Conservation (phyloP, 176 grass and related monocot genomes). For the Oryza rufipogon region DNA sequence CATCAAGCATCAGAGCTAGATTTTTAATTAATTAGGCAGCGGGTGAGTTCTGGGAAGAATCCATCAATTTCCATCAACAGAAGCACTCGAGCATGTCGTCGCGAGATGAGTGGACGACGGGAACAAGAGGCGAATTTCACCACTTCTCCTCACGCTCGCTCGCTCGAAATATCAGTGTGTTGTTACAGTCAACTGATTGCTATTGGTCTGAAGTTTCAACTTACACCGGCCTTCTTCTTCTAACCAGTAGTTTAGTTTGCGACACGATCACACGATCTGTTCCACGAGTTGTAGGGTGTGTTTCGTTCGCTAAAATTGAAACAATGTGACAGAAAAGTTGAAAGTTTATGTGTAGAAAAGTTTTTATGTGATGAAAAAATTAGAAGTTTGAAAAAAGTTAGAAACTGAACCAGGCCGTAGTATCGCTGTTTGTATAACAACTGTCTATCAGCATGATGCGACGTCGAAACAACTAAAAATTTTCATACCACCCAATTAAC, state of each 20-base stretch:
- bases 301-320: too few species aligned
- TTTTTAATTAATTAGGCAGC: background rate
- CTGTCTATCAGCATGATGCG: background rate
- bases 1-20: background rate
- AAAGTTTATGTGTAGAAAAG: too few species aligned
- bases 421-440: background rate
- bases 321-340: rapidly evolving
- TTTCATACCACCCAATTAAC: background rate
- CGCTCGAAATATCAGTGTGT: background rate
- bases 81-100: background rate
- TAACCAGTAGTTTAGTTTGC: background rate
- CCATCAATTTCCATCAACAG: background rate
- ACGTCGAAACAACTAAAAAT: background rate
- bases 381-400: too few species aligned
- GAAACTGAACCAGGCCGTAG: too few species aligned
- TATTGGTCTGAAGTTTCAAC: background rate
- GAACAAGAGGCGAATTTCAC: background rate
- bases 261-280: background rate
- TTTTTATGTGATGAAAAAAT: too few species aligned
- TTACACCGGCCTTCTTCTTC: background rate
- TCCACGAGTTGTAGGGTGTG: background rate
- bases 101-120: background rate
- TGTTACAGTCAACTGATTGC: background rate
- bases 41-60: background rate
- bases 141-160: background rate